A percentile compares a stretch with the other conserved stretches of the same genome.
Conservation (phyloP, 192 early-diverging fungal genomes). For the Dispira parvispora region DNA sequence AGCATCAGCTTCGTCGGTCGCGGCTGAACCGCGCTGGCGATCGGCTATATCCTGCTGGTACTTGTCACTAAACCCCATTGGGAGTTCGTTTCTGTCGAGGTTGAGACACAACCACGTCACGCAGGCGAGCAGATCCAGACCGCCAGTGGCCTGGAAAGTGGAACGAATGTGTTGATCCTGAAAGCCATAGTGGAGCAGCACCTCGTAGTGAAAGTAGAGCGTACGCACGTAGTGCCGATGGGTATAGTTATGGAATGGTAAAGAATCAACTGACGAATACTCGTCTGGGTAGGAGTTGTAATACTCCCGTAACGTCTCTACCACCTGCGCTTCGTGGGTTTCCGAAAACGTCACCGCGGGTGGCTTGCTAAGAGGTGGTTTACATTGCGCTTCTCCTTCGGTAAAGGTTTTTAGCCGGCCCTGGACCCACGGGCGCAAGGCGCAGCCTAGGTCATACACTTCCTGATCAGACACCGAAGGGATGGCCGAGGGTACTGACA, state of each 20-base stretch:
- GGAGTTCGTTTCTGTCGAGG: neutral
- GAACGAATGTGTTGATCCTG: neutral
- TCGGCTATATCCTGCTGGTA: neutral
- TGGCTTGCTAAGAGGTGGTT: no score
- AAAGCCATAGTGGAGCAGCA: neutral
- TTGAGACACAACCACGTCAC: neutral
- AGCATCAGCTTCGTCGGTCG: neutral
- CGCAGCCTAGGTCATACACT: no score
- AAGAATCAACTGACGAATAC: no score
- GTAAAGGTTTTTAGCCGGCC: no score
- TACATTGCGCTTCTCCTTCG: no score
- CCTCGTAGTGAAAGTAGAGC: neutral
- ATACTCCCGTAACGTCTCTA: no score
- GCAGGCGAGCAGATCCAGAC: neutral
- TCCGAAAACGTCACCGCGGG: no score
- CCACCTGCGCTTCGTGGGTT: no score
- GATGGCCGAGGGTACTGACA: no score
- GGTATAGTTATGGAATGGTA: neutral
- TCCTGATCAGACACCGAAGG: no score
- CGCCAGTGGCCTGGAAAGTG: neutral
- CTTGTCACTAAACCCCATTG: neutral
- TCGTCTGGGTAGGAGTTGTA: no score
- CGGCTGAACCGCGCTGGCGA: neutral
- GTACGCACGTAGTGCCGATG: neutral
- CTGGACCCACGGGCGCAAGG: no score